These are phyloP conservation scores for Colletotrichum sp. DNA, from an alignment of 2,329 filamentous ascomycete species.

Conservation along the genomic window DNA sequence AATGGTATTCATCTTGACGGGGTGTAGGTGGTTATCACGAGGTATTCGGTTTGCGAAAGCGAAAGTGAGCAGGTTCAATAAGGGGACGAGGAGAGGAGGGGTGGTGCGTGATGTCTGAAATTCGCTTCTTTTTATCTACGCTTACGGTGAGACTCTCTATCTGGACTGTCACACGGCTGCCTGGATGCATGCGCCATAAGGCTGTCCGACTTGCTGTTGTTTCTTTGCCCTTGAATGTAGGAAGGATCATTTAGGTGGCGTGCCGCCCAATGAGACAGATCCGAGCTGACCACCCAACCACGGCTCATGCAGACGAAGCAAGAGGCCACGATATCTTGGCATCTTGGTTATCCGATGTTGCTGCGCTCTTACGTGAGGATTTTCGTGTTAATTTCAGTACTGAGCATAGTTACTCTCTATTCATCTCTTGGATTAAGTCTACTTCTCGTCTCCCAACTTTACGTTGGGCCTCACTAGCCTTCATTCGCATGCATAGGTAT, in stretches of 20 bases:
- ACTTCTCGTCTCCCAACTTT: fast-evolving
- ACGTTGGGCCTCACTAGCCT: fast-evolving
- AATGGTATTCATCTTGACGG: conserved; percentile 31
- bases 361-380: neutral
- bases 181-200: neutral
- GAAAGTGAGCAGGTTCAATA: neutral
- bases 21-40: neutral
- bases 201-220: neutral
- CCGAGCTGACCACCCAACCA: neutral
- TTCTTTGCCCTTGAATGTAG: too few relatives aligned
- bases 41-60: neutral
- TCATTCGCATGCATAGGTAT: fast-evolving
- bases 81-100: neutral
- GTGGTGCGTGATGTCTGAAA: neutral
- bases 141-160: neutral
- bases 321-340: neutral
- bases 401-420: neutral
- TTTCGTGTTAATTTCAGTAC: neutral
- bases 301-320: neutral
- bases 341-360: neutral
- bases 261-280: neutral
- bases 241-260: neutral
- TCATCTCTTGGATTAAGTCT: neutral
- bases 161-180: neutral
- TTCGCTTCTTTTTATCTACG: neutral